Percentiles rank a stretch among this genome's conserved stretches.
phyloP scores from a whole-genome alignment of 371 early-diverging fungal species.

The Haplosporangium sp. region DNA sequence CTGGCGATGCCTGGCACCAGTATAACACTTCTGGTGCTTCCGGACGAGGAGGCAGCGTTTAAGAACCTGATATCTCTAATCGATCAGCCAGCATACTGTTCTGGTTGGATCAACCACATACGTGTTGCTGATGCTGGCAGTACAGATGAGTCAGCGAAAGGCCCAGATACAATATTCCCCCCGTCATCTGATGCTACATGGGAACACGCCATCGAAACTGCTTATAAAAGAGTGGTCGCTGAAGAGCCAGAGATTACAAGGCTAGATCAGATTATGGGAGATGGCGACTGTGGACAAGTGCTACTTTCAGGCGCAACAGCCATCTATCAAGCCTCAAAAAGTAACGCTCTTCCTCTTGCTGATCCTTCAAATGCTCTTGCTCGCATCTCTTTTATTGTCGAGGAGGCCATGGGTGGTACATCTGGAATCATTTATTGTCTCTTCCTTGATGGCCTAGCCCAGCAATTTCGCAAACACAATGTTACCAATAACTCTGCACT shows the following conservation, averaged over 20 bases:
- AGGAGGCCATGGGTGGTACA: conserved; percentile 82
- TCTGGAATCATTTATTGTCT: conserved; percentile 84
- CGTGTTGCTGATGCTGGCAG: conserved; percentile 46
- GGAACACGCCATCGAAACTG: conserved; percentile 62
- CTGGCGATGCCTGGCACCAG: conserved; percentile 85
- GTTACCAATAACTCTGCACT: conserved; percentile 7
- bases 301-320: conserved; percentile 74
- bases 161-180: conserved; percentile 34
- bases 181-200: conserved; percentile 57
- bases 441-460: conserved; percentile 79
- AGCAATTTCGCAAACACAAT: conserved; percentile 55
- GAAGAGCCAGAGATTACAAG: conserved; percentile 79
- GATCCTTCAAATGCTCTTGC: conserved; percentile 61
- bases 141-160: conserved; percentile 54
- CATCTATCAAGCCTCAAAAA: conserved; percentile 59
- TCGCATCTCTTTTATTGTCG: conserved; percentile 73
- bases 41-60: conserved; percentile 47
- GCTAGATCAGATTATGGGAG: conserved; percentile 80
- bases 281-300: conserved; percentile 88
- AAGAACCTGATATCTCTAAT: conserved; percentile 57
- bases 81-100: conserved; percentile 63
- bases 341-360: conserved; percentile 51
- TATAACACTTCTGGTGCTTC: conserved; percentile 67
- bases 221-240: conserved; percentile 65
- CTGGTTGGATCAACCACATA: conserved; percentile 69